These are phyloP conservation scores for Orychophragmus violaceus DNA, from an alignment of 345 rosid genomes.

Conservation along the genomic window DNA sequence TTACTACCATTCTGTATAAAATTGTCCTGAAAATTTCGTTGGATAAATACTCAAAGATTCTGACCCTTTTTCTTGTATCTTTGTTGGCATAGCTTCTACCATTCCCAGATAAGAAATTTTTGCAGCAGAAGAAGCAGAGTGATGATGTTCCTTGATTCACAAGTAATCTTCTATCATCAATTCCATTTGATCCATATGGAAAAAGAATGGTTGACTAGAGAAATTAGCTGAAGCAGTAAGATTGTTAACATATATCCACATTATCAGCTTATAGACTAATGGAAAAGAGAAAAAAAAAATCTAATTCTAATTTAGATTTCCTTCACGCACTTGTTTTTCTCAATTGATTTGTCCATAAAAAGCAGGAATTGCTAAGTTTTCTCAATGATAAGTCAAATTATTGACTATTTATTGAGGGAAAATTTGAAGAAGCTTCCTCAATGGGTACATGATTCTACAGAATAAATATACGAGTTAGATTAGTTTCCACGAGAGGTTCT, in stretches of 20 bases:
- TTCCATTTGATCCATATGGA: neutral
- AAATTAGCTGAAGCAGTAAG: conserved; percentile 3
- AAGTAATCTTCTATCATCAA: neutral
- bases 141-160: conserved; percentile 24
- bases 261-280: conserved; percentile 1
- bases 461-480: neutral
- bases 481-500: neutral
- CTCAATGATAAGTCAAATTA: neutral
- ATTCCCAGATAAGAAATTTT: conserved; percentile 41
- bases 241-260: neutral
- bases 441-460: neutral
- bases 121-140: conserved; percentile 22
- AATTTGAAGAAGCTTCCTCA: conserved; percentile 6
- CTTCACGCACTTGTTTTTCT: neutral
- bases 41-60: neutral
- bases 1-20: neutral
- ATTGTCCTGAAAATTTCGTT: neutral
- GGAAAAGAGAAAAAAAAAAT: conserved; percentile 8
- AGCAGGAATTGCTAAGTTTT: too few species aligned
- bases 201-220: conserved; percentile 3
- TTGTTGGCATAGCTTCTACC: conserved; percentile 45
- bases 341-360: too few species aligned
- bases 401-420: neutral
- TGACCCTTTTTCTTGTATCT: neutral
- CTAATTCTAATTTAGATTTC: neutral